phyloP scores from a whole-genome alignment of 2,329 filamentous ascomycete species.

The Fusarium circinatum region DNA sequence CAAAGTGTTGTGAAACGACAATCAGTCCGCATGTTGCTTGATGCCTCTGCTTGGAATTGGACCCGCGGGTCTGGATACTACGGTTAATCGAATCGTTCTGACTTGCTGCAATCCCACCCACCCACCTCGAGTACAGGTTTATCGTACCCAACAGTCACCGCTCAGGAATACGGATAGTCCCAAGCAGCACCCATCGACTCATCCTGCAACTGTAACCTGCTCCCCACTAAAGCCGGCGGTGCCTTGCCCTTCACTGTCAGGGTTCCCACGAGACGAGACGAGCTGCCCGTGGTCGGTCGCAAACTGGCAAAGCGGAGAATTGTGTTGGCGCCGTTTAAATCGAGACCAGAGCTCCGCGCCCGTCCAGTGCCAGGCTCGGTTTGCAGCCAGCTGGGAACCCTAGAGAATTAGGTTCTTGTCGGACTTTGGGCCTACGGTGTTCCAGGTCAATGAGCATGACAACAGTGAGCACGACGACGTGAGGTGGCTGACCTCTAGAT shows the following conservation, averaged over 20 bases:
- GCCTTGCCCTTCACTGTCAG: conserved; percentile 17
- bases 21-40: conserved; percentile 9
- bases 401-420: conserved; percentile 31
- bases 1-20: conserved; percentile 24
- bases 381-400: conserved; percentile 28
- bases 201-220: conserved; percentile 14
- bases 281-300: conserved; percentile 19
- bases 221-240: conserved; percentile 27
- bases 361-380: conserved; percentile 31
- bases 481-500: conserved; percentile 40
- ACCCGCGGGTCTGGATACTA: conserved; percentile 28
- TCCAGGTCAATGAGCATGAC: conserved; percentile 38
- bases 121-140: conserved; percentile 10
- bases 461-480: conserved; percentile 30
- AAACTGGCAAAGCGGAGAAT: conserved; percentile 34
- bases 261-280: conserved; percentile 8
- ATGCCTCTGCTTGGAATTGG: conserved; percentile 14
- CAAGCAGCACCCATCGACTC: conserved; percentile 20
- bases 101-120: conserved; percentile 22
- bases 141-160: conserved; percentile 24
- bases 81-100: conserved; percentile 1
- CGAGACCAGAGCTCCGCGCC: conserved; percentile 13
- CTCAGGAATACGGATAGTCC: conserved; percentile 30
- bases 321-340: conserved; percentile 27
- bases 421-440: conserved; percentile 21